Conservation (phyloP, 345 rosid genomes). For the Eucalyptus victrix region DNA sequence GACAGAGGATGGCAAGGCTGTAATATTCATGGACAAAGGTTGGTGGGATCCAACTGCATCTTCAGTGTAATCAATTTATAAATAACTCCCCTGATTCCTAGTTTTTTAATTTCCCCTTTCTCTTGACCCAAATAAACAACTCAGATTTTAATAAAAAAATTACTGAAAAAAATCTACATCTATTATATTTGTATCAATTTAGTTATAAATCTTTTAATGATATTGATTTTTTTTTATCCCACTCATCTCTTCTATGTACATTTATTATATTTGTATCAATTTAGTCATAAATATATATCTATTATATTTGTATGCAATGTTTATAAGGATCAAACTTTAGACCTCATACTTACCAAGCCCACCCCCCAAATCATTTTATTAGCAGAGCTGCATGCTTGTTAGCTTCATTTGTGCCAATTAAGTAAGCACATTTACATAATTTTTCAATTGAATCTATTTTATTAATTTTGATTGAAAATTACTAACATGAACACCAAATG, state of each 20-base stretch:
- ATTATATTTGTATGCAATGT: too few species aligned
- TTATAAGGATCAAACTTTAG: too few species aligned
- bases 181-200: too few species aligned
- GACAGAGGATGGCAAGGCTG: neutral
- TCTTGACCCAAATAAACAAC: neutral
- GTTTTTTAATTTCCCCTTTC: neutral
- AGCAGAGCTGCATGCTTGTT: neutral
- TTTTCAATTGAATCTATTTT: too few species aligned
- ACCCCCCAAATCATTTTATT: neutral
- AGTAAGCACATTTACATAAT: too few species aligned
- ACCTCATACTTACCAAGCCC: neutral
- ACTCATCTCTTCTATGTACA: neutral
- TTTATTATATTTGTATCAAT: too few species aligned
- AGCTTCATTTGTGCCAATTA: neutral
- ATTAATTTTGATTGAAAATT: too few species aligned
- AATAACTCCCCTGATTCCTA: neutral
- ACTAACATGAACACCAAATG: accelerated
- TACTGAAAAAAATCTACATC: too few species aligned
- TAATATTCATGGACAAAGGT: neutral
- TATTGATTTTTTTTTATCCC: too few species aligned
- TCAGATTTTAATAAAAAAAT: too few species aligned
- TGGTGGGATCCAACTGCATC: neutral
- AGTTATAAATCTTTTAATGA: accelerated
- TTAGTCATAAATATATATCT: too few species aligned
- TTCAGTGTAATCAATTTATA: neutral